Evolutionary conservation across 495 filamentous ascomycete genomes (phyloP), one percentile per base, ranked within the genome.

Genomic region (Trichoderma orchidacearum): DNA sequence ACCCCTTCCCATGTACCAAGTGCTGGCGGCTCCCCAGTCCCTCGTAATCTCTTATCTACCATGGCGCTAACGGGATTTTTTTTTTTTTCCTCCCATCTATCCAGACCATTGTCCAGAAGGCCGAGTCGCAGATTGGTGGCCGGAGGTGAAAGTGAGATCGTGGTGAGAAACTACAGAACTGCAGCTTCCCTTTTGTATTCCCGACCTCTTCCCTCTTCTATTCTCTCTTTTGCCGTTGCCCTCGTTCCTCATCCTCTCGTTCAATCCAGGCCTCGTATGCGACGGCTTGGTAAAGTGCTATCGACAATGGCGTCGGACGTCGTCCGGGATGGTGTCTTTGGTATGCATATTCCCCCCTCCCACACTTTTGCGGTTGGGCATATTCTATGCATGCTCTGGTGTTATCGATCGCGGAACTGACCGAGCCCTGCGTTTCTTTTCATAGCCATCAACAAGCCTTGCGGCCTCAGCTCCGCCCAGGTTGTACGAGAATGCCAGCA

Each of bases 401-500:
- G n/a, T n/a, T n/a, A n/a, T n/a, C n/a, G n/a, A n/a, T n/a, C n/a
- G n/a, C n/a, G n/a, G n/a, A n/a, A n/a, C n/a, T n/a, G n/a, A n/a
- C n/a, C n/a, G n/a, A n/a, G n/a, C n/a, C n/a, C n/a, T 8, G 41
- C 41, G 15, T 15, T 6, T 41, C 31, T n/a, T 18, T 8, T 45
- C 7, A 41, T 55, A 95, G 93, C 88, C 66, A 83, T 96, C 66
- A 89, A 98, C 74, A 98, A 98, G 72, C 93, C 93, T 48, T 70
- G 84, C 61, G 81, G 82, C 62, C 78, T 90, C 61, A 85, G 81
- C 70, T 96, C 92, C 28, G 90, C 90, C 58, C 85, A 93, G 68
- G 88, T 89, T 2, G 80, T 98, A 61, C 89, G 92, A 61, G 82
- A 87, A 60, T 79, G 93, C 38, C 89, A 96, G 68, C 66, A 68